Percentiles rank a stretch among this genome's conserved stretches.
These are phyloP conservation scores for Fusarium sp. DNA, from an alignment of 2,329 filamentous ascomycete genomes.

Conservation along the genomic window DNA sequence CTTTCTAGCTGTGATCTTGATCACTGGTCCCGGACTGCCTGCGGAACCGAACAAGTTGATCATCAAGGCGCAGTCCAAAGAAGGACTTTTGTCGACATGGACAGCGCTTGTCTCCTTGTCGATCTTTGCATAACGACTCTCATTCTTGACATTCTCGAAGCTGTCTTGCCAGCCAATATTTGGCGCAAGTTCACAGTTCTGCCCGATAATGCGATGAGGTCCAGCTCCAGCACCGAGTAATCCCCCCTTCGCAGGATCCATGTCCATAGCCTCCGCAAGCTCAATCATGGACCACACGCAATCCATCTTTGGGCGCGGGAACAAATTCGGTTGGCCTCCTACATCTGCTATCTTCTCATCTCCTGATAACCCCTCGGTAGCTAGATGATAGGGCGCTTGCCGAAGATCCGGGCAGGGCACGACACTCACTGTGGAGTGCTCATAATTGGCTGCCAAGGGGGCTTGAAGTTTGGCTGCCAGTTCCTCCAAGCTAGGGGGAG, in stretches of 20 bases:
- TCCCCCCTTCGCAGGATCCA: background rate
- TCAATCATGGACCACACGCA: conserved; percentile 28
- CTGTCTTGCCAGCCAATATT: background rate
- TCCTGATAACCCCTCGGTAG: background rate
- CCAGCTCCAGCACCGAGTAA: background rate
- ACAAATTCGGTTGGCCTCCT: background rate
- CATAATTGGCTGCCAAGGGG: background rate
- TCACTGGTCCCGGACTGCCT: conserved; percentile 44
- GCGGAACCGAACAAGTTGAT: conserved; percentile 52
- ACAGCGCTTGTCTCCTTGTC: conserved; percentile 25
- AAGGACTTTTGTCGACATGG: conserved; percentile 37
- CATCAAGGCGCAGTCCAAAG: conserved; percentile 51
- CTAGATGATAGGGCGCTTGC: background rate
- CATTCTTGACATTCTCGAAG: background rate
- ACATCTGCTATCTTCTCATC: background rate
- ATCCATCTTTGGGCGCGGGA: background rate
- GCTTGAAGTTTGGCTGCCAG: conserved; percentile 28
- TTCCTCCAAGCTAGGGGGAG: conserved; percentile 38
- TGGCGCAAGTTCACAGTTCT: background rate
- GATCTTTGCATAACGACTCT: conserved; percentile 37
- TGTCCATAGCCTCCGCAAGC: background rate
- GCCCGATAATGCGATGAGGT: background rate
- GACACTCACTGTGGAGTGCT: background rate
- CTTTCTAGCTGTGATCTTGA: conserved; percentile 48
- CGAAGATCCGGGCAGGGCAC: background rate